phyloP scores from a whole-genome alignment of 2,329 filamentous ascomycete species.

The Eutypella sp. region DNA sequence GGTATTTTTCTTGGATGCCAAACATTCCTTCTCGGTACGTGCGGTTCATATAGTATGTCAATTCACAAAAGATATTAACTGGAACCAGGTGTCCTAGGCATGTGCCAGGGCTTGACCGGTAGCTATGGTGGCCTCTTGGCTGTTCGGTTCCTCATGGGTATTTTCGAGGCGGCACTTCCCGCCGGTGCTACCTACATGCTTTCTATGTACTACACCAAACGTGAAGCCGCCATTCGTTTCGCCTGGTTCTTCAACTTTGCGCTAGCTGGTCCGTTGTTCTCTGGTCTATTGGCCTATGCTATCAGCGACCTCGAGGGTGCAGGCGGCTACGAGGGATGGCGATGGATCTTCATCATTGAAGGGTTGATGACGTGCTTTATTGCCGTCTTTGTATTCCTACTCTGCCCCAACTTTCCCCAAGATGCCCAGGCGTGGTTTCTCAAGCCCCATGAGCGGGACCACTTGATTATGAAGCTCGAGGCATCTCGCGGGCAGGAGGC shows the following conservation, averaged over 20 bases:
- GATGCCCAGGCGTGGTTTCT: conserved; percentile 24
- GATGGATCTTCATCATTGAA: conserved; percentile 42
- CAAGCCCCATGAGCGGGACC: conserved; percentile 17
- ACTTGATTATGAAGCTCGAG: conserved; percentile 17
- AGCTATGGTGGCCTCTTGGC: conserved; percentile 32
- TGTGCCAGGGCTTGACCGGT: conserved; percentile 35
- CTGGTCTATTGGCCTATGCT: conserved; percentile 36
- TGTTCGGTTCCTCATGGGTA: conserved; percentile 60
- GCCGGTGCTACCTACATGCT: conserved; percentile 27
- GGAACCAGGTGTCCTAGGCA: conserved; percentile 31
- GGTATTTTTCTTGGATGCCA: conserved; percentile 33
- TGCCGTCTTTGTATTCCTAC: conserved; percentile 12
- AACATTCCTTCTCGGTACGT: conserved; percentile 35
- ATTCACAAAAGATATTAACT: conserved; percentile 5
- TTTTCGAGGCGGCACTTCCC: conserved; percentile 56
- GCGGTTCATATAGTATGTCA: background rate
- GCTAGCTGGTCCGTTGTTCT: conserved; percentile 33
- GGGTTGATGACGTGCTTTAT: conserved; percentile 20
- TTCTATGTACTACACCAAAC: conserved; percentile 23
- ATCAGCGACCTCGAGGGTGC: conserved; percentile 35
- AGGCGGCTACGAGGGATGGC: conserved; percentile 34
- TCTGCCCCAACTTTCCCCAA: conserved; percentile 24
- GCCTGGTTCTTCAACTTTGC: conserved; percentile 32
- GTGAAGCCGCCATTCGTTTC: conserved; percentile 20
- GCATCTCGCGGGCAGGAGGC: conserved; percentile 18